Conservation (phyloP, 140 eudicot species). For the Senecio squalidus region DNA sequence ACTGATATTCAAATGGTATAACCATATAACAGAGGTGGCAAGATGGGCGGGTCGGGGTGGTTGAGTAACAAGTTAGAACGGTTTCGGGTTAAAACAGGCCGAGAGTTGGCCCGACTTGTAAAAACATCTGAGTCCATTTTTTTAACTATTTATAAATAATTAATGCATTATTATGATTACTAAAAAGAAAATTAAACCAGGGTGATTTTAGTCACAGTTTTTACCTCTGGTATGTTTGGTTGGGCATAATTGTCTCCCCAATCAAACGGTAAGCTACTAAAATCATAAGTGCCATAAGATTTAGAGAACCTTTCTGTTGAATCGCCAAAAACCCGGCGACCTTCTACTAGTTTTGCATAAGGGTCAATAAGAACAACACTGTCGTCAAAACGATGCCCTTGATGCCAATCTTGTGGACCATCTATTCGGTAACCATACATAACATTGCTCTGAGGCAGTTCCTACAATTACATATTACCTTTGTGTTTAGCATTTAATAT, state of each 20-base stretch:
- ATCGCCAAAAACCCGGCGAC: slow-evolving; percentile 89
- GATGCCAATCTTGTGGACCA: slow-evolving; percentile 79
- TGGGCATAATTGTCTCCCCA: slow-evolving; percentile 80
- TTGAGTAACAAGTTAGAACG: too few species aligned
- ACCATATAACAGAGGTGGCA: neutral
- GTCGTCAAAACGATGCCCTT: slow-evolving; percentile 94
- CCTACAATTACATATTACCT: slow-evolving; percentile 33
- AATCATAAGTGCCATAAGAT: slow-evolving; percentile 78
- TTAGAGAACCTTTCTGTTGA: slow-evolving; percentile 44
- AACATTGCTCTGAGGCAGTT: slow-evolving; percentile 59
- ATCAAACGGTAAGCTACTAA: slow-evolving; percentile 68
- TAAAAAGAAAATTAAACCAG: too few species aligned
- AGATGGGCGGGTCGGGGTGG: too few species aligned
- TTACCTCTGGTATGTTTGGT: slow-evolving; percentile 95
- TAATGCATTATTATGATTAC: too few species aligned
- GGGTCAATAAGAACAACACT: slow-evolving; percentile 74
- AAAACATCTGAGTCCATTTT: too few species aligned
- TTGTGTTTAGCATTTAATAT: neutral
- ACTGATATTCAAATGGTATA: neutral
- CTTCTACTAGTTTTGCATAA: slow-evolving; percentile 83
- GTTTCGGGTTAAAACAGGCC: too few species aligned
- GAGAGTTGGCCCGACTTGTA: too few species aligned
- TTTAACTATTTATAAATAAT: too few species aligned
- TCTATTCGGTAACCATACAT: slow-evolving; percentile 79
- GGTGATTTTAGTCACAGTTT: neutral